A percentile compares a stretch with the other conserved stretches of the same genome.
Evolutionary conservation across 2,329 filamentous ascomycete species (phyloP).

Genomic region (Ascochyta clinopodiicola): DNA sequence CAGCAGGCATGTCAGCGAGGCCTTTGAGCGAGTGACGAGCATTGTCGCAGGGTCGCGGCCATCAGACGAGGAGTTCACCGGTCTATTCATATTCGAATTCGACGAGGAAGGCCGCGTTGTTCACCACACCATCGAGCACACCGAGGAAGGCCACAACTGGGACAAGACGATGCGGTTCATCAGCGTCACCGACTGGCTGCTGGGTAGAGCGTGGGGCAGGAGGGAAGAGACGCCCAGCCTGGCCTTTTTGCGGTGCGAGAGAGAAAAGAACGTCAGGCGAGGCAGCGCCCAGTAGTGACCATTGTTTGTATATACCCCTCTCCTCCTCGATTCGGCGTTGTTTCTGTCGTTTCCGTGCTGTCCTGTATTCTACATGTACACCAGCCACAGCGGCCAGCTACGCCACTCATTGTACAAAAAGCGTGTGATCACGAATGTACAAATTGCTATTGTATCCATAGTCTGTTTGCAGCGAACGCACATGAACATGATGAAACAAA

Average conservation of each 20-base stretch:
- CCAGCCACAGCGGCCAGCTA: not conserved
- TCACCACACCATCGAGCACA: constrained; percentile 93
- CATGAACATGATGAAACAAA: not conserved
- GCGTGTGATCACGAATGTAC: not conserved
- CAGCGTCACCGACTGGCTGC: constrained; percentile 90
- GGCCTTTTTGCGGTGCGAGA: constrained; percentile 44
- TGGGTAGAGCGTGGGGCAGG: constrained; percentile 74
- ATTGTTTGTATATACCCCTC: not conserved
- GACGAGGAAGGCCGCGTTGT: constrained; percentile 83
- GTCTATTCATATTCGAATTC: constrained; percentile 95
- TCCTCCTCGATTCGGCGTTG: not conserved
- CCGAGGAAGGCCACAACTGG: constrained; percentile 81
- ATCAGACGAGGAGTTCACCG: constrained; percentile 75
- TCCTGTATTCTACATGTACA: not conserved
- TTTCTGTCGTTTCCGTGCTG: not conserved
- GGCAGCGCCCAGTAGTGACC: not conserved
- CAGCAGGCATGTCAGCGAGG: constrained; percentile 55
- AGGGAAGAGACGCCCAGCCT: constrained; percentile 53
- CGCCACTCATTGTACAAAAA: constrained; percentile 5
- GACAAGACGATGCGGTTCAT: constrained; percentile 87
- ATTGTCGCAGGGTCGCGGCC: constrained; percentile 60
- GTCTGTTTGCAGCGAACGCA: not conserved
- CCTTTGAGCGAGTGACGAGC: constrained; percentile 61
- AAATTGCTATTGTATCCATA: not conserved
- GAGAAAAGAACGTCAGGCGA: constrained; percentile 13